Conservation (phyloP, 345 rosid genomes). For the Excoecaria cochinchinensis region DNA sequence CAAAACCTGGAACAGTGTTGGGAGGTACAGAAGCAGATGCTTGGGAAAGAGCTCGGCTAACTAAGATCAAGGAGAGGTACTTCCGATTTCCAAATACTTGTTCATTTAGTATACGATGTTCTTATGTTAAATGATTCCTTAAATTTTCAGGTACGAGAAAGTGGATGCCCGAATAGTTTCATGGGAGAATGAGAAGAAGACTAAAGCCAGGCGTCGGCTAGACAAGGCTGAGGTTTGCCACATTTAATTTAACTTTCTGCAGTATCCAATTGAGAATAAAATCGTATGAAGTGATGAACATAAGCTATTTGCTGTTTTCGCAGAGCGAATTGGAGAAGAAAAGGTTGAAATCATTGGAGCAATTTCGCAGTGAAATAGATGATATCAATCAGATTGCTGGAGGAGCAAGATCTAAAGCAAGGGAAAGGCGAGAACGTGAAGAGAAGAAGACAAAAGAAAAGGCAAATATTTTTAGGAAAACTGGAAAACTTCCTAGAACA, state of each 20-base stretch:
- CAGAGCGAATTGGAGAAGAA: constrained; percentile 45
- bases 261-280: not conserved
- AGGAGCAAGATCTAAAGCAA: constrained; percentile 57
- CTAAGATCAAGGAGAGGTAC: constrained; percentile 50
- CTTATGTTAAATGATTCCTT: constrained; percentile 10
- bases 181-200: constrained; percentile 63
- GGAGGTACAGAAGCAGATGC: constrained; percentile 40
- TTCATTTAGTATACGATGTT: not conserved
- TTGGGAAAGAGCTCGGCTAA: constrained; percentile 61
- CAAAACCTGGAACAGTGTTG: constrained; percentile 6
- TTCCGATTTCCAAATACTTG: not conserved
- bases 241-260: not conserved
- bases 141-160: constrained; percentile 52
- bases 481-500: constrained; percentile 45
- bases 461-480: constrained; percentile 56
- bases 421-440: constrained; percentile 45
- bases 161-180: constrained; percentile 39
- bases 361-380: constrained; percentile 41
- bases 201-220: constrained; percentile 48
- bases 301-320: constrained; percentile 21
- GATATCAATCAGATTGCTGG: constrained; percentile 41
- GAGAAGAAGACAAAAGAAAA: constrained; percentile 61
- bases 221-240: constrained; percentile 57
- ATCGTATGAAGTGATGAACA: constrained; percentile 17
- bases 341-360: constrained; percentile 43